phyloP scores from a whole-genome alignment of 495 filamentous ascomycete genomes.

The Extremus antarcticus region DNA sequence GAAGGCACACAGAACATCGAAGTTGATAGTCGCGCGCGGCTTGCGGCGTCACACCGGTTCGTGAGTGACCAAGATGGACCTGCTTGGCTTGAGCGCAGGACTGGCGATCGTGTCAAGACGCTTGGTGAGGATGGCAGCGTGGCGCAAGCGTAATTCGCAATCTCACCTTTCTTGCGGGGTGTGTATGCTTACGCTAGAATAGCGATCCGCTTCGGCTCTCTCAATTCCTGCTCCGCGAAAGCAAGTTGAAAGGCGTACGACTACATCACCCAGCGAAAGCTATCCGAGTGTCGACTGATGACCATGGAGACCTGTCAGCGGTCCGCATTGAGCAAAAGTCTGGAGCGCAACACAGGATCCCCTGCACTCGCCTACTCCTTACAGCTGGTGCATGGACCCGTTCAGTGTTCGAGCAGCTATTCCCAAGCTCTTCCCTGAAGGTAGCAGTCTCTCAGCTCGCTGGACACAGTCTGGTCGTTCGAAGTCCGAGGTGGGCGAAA shows the following conservation, averaged over 20 bases:
- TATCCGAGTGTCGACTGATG: conserved; percentile 40
- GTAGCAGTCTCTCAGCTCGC: conserved; percentile 53
- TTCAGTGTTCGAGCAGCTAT: conserved; percentile 49
- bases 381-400: conserved; percentile 62
- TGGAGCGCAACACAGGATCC: conserved; percentile 36
- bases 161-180: too few species aligned
- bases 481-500: conserved; percentile 46
- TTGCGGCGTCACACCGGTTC: conserved; percentile 32
- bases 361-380: conserved; percentile 45
- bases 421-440: conserved; percentile 40
- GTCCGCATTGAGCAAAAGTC: conserved; percentile 36
- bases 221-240: conserved; percentile 50
- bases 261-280: conserved; percentile 55
- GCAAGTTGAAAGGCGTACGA: conserved; percentile 47
- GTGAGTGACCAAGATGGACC: conserved; percentile 31
- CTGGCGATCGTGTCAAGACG: conserved; percentile 44
- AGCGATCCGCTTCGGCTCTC: conserved; percentile 53
- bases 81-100: conserved; percentile 47
- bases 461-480: conserved; percentile 60
- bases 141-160: conserved; percentile 53
- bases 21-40: conserved; percentile 52
- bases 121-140: conserved; percentile 52
- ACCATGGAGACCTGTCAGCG: conserved; percentile 35
- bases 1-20: conserved; percentile 27
- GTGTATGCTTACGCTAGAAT: not conserved